Conservation (phyloP, 2,329 filamentous ascomycete species). For the Leptographium lundbergii region DNA sequence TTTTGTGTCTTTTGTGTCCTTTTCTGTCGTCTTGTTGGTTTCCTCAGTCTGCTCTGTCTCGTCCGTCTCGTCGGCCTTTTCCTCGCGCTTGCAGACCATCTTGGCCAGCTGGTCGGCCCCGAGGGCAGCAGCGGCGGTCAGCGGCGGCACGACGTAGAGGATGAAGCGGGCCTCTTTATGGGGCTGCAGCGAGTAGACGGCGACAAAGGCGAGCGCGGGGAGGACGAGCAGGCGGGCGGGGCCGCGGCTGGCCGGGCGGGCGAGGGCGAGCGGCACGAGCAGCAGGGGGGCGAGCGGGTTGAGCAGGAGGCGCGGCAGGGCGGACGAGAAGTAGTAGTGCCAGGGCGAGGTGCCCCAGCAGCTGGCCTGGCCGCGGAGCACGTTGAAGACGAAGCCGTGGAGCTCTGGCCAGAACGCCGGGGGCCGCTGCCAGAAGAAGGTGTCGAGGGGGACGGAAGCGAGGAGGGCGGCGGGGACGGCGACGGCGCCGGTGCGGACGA, state of each 20-base stretch:
- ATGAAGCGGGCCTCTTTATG: conserved; percentile 97
- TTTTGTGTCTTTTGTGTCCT: not conserved
- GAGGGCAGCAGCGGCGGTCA: conserved; percentile 66
- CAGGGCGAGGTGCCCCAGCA: conserved; percentile 81
- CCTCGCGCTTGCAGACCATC: conserved; percentile 28
- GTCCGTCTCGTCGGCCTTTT: not conserved
- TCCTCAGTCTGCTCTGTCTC: not conserved
- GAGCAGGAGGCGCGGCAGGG: conserved; percentile 69
- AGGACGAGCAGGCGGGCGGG: conserved; percentile 39
- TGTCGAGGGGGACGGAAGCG: conserved; percentile 67
- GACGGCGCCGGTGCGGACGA: conserved; percentile 53
- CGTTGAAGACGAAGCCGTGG: conserved; percentile 82
- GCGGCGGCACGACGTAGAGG: conserved; percentile 69
- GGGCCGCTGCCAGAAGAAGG: conserved; percentile 72
- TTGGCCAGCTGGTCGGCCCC: conserved; percentile 58
- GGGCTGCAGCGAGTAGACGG: conserved; percentile 73
- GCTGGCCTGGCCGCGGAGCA: conserved; percentile 66
- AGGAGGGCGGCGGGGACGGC: conserved; percentile 55
- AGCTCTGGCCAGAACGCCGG: conserved; percentile 77
- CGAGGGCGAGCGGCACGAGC: conserved; percentile 41
- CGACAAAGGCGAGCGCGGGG: conserved; percentile 60
- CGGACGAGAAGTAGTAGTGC: conserved; percentile 74
- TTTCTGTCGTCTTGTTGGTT: not conserved
- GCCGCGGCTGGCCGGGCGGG: conserved; percentile 30
- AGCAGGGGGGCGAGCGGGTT: conserved; percentile 49